Percentiles rank a stretch among this genome's conserved stretches.
phyloP scores from a whole-genome alignment of 208 protist species.

The Acanthamoeba quina region DNA sequence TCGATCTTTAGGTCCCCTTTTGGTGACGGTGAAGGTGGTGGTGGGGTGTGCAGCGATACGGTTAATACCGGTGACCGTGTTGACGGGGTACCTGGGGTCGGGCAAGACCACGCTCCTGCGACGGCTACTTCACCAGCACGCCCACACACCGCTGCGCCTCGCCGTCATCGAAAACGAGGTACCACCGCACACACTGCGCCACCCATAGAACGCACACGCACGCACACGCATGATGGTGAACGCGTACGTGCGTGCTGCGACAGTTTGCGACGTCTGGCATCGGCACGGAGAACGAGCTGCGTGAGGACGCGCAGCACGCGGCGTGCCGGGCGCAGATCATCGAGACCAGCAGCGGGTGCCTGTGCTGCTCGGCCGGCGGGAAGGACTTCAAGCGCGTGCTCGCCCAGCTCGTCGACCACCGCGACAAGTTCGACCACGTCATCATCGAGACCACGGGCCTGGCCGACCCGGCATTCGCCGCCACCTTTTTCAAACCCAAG shows the following conservation, averaged over 20 bases:
- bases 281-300: constrained; percentile 15
- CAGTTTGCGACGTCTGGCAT: constrained; percentile 7
- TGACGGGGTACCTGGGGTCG: constrained; percentile 54
- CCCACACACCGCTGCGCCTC: constrained; percentile 69
- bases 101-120: constrained; percentile 91
- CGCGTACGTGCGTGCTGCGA: constrained; percentile 90
- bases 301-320: constrained; percentile 88
- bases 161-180: constrained; percentile 93
- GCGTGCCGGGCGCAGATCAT: constrained; percentile 74
- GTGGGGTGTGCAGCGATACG: not conserved
- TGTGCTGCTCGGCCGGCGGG: constrained; percentile 20
- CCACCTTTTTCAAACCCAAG: not conserved
- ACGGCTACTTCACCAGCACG: constrained; percentile 84
- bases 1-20: not conserved
- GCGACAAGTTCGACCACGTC: constrained; percentile 88
- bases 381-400: constrained; percentile 40
- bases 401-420: constrained; percentile 79
- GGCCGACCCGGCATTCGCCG: constrained; percentile 81
- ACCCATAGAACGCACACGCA: not conserved
- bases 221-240: constrained; percentile 75
- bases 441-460: constrained; percentile 89
- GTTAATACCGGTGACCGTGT: constrained; percentile 25
- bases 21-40: not conserved
- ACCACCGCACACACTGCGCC: not conserved
- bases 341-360: constrained; percentile 28